Base-by-base conservation (phyloP, 2,329 filamentous ascomycete genomes). In the Colletotrichum tropicicola region DNA sequence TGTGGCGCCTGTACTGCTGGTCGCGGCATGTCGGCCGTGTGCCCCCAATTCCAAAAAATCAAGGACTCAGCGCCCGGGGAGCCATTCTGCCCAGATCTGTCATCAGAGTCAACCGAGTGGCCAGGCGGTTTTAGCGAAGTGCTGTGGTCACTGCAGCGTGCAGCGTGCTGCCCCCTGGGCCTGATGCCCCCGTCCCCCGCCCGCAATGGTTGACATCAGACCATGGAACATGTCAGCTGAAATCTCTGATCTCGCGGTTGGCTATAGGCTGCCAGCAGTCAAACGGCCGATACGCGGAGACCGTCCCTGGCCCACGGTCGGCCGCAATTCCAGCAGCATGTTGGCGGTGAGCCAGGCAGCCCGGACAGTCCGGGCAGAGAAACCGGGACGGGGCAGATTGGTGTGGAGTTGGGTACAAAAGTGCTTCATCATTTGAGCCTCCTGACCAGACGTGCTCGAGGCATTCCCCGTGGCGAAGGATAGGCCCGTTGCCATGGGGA, bases 261-360 rank as follows among this genome's bases (percentile, higher is more conserved):
- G 49, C 13, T 21, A 41, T 19, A n/a, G n/a, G n/a, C n/a, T n/a
- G n/a, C n/a, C 41, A 41, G 19, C 7, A 52, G 49, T 23, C 25
- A 41, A 44, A 23, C 35, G 48, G 39, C 55, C 48, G 41, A 41
- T 64, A 54, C 21, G 44, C 57, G 49, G 57, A 59, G 23, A 17
- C 39, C 39, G 32, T 35, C 12, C n/a, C 12, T 35, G n/a, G 32
- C 28, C 37, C 48, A n/a, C 47, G 19, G 13, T 35, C 47, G 55
- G 32, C 15, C 55, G 30, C 45, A 39, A 58, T 21, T 57, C 54
- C 54, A 47, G 43, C 54, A 35, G 12, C 28, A 13, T 32, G 19
- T 41, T 27, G 41, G 62, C 49, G 49, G 62, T 65, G 37, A 62
- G 49, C 62, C 57, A 57, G 62, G 17, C 43, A 37, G 27, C 28